Evolutionary conservation across 2,329 filamentous ascomycete species (phyloP), one percentile per base, ranked within the genome.

Genomic region (Fusarium sp.): DNA sequence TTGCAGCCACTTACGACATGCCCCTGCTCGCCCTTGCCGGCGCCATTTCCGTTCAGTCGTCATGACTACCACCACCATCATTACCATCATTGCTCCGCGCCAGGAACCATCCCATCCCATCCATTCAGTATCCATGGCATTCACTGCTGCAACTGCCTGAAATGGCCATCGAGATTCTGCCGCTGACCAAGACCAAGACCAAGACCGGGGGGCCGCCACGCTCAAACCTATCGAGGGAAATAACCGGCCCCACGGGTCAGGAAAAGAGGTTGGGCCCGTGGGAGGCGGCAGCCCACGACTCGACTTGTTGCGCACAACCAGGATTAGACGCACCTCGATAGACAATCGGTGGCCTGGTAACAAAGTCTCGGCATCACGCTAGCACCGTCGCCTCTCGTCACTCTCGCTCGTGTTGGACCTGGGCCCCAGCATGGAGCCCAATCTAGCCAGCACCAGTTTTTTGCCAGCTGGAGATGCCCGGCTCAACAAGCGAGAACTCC

Each of bases 61-160:
- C 57, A 72, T 74, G 52, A 59, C 72, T 74, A 71, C 71, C 56
- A 65, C 76, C 75, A 77, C 76, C 75, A 77, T 71, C 73, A 75
- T 52, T 67, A 77, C 76, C 75, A 77, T 71, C 73, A 75, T 52
- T 67, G 57, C 59, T 72, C 73, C 68, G 64, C 57, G 29, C 20
- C 56, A 61, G 50, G 48, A 73, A 60, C 54, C 48, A 48, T 59
- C 50, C 50, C 48, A 48, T 62, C 50, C 50, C 35, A 37, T 18
- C 35, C 35, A 37, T 18, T 31, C 35, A 37, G 8, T 37, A 41
- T 62, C 52, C 52, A 56, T 56, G 52, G 29, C 52, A 57, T 37
- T 35, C 52, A 43, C 31, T 63, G 16, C 45, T 59, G 37, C 67
- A 54, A 39, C 60, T 58, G 11, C 56, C 62, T 37, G 29, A 37